Evolutionary conservation across 148 eudicot species (phyloP).

Genomic region (Cornus controversa): DNA sequence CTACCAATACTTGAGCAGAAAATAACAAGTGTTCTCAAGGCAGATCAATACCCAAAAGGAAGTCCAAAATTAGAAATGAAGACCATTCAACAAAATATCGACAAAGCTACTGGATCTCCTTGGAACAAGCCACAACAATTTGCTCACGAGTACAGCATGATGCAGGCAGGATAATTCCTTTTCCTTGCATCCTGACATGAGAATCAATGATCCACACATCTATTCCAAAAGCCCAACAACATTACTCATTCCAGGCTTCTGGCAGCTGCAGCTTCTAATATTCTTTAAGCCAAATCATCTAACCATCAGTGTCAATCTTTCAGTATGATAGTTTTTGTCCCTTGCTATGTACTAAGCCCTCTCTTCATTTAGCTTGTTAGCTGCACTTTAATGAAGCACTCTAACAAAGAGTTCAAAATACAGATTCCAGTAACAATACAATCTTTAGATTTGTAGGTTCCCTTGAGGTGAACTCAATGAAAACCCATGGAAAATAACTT

Average conservation of each 20-base stretch:
- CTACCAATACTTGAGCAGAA: too few relatives aligned
- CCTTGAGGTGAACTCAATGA: too few relatives aligned
- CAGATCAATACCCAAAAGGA: neutral
- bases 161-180: neutral
- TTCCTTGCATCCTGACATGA: neutral
- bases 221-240: too few relatives aligned
- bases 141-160: neutral
- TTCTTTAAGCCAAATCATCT: neutral
- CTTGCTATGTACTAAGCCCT: neutral
- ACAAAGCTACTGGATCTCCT: neutral
- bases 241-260: too few relatives aligned
- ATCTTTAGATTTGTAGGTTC: neutral
- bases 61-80: neutral
- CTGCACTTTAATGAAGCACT: constrained; percentile 2
- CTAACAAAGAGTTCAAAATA: neutral
- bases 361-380: neutral
- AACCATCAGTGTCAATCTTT: neutral
- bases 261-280: neutral
- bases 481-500: too few relatives aligned
- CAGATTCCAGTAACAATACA: neutral
- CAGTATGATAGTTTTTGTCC: neutral
- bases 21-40: too few relatives aligned
- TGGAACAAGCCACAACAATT: neutral
- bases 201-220: too few relatives aligned
- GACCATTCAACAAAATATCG: neutral